phyloP scores from a whole-genome alignment of 1,139 yeast genomes.

The Candida dubliniensis region DNA sequence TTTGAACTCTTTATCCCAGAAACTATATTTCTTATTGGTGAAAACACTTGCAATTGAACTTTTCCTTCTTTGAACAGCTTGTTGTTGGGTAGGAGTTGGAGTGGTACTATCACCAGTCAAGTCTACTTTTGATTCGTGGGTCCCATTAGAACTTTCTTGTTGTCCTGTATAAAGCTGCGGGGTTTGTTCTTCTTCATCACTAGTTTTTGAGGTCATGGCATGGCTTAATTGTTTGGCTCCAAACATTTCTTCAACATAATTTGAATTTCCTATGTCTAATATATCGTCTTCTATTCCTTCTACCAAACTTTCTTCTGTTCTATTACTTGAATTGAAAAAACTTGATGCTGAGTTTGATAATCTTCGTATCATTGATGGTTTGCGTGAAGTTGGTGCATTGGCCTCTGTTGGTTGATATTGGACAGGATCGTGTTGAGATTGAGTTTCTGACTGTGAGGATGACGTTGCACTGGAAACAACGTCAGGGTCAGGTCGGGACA shows the following conservation, averaged over 20 bases:
- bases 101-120: neutral
- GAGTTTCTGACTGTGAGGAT: neutral
- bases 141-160: neutral
- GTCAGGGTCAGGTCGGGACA: neutral
- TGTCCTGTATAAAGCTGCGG: neutral
- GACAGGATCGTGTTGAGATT: neutral
- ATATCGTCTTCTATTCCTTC: constrained; percentile 10
- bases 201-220: constrained; percentile 4
- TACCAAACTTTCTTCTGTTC: neutral
- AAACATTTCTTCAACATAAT: constrained; percentile 12
- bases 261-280: constrained; percentile 6
- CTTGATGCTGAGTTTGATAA: constrained; percentile 17
- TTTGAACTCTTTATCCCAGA: constrained; percentile 30
- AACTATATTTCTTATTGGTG: constrained; percentile 21
- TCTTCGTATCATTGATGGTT: constrained; percentile 13
- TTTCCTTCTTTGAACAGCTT: constrained; percentile 14
- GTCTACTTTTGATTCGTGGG: neutral
- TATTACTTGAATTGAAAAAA: constrained; percentile 9
- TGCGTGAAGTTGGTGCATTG: neutral
- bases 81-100: neutral
- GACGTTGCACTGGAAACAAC: neutral
- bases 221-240: constrained; percentile 14
- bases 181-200: constrained; percentile 12
- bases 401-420: neutral
- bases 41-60: constrained; percentile 24